These are phyloP conservation scores for Aspergillus sp. DNA, from an alignment of 2,329 filamentous ascomycete genomes.

Conservation along the genomic window DNA sequence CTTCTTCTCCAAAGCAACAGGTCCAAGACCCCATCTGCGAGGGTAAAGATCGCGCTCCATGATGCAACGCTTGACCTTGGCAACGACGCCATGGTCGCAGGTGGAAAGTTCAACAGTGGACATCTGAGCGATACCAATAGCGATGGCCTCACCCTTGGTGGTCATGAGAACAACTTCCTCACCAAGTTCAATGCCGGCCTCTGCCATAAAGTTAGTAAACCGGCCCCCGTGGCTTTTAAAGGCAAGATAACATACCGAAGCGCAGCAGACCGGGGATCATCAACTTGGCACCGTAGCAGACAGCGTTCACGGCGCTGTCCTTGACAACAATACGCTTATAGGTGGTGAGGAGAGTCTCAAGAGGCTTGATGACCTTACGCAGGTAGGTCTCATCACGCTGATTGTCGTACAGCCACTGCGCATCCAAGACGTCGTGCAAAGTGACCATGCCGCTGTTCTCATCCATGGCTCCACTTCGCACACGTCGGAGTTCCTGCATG, in stretches of 20 bases:
- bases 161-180: constrained; percentile 99
- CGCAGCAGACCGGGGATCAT: constrained; percentile 96
- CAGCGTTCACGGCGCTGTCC: constrained; percentile 93
- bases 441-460: constrained; percentile 89
- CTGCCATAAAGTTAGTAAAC: constrained; percentile 50
- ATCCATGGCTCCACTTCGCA: constrained; percentile 92
- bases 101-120: constrained; percentile 95
- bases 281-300: constrained; percentile 98
- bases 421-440: constrained; percentile 92
- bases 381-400: constrained; percentile 92
- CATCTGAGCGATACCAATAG: constrained; percentile 96
- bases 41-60: constrained; percentile 99
- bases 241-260: constrained; percentile 66
- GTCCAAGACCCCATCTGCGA: constrained; percentile 92
- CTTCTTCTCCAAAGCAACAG: constrained; percentile 96
- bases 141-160: constrained; percentile 98
- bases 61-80: constrained; percentile 99
- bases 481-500: constrained; percentile 97
- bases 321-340: constrained; percentile 99
- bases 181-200: constrained; percentile 87
- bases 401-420: constrained; percentile 96
- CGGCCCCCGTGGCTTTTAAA: not conserved
- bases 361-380: constrained; percentile 84
- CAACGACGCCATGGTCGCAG: constrained; percentile 96
- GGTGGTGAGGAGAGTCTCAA: constrained; percentile 86